Evolutionary conservation across 371 early-diverging fungal species (phyloP), one percentile per base, ranked within the genome.

Genomic region (Actinomortierella wolfii): DNA sequence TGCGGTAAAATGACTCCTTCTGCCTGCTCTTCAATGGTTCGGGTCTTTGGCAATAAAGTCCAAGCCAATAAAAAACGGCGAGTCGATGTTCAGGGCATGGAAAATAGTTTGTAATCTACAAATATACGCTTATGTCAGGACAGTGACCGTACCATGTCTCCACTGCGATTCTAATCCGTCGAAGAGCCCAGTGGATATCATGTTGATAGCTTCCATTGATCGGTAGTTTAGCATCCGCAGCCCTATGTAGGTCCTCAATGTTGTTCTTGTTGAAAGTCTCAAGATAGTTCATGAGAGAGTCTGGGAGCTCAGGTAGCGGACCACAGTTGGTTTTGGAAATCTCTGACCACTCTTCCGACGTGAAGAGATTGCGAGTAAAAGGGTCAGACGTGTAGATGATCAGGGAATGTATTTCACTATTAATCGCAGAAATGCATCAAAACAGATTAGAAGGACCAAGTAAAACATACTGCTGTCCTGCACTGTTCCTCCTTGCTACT

Each of bases 381-480:
- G n/a, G 1, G 20, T 58, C 58, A 20, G 25, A 2, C 6, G 21
- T 58, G 28, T 17, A n/a, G 1, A 58, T 14, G 2, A 58, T 25
- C 1, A 58, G 51, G 18, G 58, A 58, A 29, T 58, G 58, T 2
- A 58, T 58, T 4, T 58, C 24, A 43, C 58, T 58, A 58, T 8
- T 11, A 13, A n/a, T n/a, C n/a, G n/a, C n/a, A n/a, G n/a, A n/a
- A n/a, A n/a, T n/a, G n/a, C n/a, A n/a, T n/a, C 43, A n/a, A 26
- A 28, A 15, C 0, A 15, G 40, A 20, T 25, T 43, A 24, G 8
- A 50, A 42, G 24, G n/a, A n/a, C n/a, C 17, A 20, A 51, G 7
- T n/a, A 15, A 23, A 40, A 58, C 58, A 25, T 58, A 58, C 58
- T 58, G 58, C 15, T 58, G 50, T 25, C n/a, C 58, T 24, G 51